Evolutionary conservation across 441 rosid genomes (phyloP).

Genomic region (Pelargonium myrrhifolium): DNA sequence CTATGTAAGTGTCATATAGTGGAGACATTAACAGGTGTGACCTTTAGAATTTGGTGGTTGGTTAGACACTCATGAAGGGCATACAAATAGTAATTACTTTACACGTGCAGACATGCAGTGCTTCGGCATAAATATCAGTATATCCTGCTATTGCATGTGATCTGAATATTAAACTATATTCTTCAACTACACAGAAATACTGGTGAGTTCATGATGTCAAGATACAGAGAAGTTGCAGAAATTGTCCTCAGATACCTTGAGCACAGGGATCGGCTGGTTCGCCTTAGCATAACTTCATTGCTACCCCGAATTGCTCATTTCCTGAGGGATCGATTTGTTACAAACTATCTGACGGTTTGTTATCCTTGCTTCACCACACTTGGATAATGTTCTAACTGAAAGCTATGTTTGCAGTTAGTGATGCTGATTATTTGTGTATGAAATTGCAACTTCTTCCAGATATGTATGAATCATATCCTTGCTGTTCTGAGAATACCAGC

Average conservation of each 20-base stretch:
- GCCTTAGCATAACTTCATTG: slow-evolving; percentile 96
- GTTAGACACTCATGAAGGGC: not conserved
- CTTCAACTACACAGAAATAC: slow-evolving; percentile 70
- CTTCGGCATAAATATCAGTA: not conserved
- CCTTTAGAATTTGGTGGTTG: not conserved
- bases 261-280: slow-evolving; percentile 95
- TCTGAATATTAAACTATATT: slow-evolving; percentile 1
- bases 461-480: slow-evolving; percentile 96
- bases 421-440: slow-evolving; percentile 11
- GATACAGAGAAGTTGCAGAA: slow-evolving; percentile 98
- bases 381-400: slow-evolving; percentile 4
- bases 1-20: not conserved
- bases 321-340: slow-evolving; percentile 96
- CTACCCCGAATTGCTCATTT: slow-evolving; percentile 99
- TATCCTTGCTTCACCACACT: slow-evolving; percentile 18
- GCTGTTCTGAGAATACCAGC: slow-evolving; percentile 81
- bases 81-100: not conserved
- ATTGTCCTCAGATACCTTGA: slow-evolving; percentile 93
- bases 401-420: slow-evolving; percentile 10
- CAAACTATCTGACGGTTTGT: slow-evolving; percentile 86
- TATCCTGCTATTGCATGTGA: not conserved
- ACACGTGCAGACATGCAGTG: not conserved
- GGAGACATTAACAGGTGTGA: not conserved
- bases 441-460: slow-evolving; percentile 42
- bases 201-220: slow-evolving; percentile 99